These are phyloP conservation scores for Obelidium mucronatum DNA, from an alignment of 192 early-diverging fungal genomes.

Conservation along the genomic window DNA sequence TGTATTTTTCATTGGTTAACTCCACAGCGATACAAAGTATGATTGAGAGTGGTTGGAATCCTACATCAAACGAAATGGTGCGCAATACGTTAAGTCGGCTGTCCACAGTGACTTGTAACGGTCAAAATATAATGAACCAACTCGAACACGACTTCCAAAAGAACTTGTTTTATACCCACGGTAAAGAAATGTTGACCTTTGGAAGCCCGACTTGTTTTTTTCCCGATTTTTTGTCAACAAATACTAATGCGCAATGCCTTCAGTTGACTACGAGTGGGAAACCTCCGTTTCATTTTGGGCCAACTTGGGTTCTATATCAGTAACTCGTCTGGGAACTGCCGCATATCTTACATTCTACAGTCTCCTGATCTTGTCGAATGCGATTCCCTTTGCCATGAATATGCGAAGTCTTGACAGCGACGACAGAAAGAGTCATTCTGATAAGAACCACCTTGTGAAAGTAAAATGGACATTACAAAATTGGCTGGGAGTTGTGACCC, in stretches of 20 bases:
- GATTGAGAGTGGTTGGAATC: not conserved
- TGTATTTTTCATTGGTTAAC: conserved; percentile 1
- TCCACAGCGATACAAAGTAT: not conserved
- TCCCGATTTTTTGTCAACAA: not conserved
- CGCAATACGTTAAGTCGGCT: not conserved
- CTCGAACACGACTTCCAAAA: not conserved
- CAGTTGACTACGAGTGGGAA: not conserved
- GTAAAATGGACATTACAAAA: conserved; percentile 30
- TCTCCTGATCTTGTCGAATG: conserved; percentile 14
- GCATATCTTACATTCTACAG: conserved; percentile 12
- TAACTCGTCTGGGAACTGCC: not conserved
- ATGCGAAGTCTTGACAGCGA: not conserved
- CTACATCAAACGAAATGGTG: not conserved
- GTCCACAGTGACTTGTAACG: not conserved
- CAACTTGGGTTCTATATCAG: not conserved
- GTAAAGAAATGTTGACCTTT: too few relatives aligned
- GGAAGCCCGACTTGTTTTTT: not conserved
- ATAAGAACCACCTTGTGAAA: not conserved
- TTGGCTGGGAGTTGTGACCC: conserved; percentile 18
- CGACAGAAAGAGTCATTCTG: not conserved
- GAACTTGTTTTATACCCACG: not conserved
- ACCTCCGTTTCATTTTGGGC: not conserved
- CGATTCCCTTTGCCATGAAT: conserved; percentile 11
- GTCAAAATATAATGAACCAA: not conserved
- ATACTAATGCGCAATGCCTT: not conserved